Conservation (phyloP, 805 yeast species). For the Nematodospora valgi region DNA sequence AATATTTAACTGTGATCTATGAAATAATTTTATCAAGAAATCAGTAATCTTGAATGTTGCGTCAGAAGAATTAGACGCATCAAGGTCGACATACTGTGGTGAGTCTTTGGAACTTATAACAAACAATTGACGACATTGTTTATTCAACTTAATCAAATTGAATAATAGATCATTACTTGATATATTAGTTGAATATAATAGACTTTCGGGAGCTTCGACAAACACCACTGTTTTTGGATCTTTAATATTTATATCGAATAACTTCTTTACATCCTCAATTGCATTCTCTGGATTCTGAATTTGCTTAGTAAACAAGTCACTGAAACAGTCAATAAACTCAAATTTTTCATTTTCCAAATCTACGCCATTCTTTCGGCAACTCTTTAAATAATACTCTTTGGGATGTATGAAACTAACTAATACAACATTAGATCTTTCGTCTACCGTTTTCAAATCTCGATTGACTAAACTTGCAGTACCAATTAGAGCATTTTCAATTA, state of each 20-base stretch:
- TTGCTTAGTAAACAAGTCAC: constrained; percentile 38
- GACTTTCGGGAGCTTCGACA: constrained; percentile 46
- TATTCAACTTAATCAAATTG: constrained; percentile 31
- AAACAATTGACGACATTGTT: constrained; percentile 28
- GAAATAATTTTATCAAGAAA: constrained; percentile 45
- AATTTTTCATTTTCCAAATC: constrained; percentile 27
- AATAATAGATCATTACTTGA: constrained; percentile 31
- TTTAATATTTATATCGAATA: constrained; percentile 9
- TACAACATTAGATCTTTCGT: constrained; percentile 26
- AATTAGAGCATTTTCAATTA: constrained; percentile 48
- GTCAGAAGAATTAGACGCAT: constrained; percentile 16
- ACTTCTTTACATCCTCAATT: constrained; percentile 10
- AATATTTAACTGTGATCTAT: constrained; percentile 51
- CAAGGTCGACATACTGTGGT: constrained; percentile 31
- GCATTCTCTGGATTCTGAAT: constrained; percentile 21
- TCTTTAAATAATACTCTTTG: constrained; percentile 29
- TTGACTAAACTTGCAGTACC: constrained; percentile 46
- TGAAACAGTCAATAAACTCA: constrained; percentile 44
- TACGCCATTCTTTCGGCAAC: constrained; percentile 38
- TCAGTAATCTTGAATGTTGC: constrained; percentile 44
- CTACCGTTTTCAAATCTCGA: constrained; percentile 20
- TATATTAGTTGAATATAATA: constrained; percentile 41
- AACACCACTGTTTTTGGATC: constrained; percentile 25
- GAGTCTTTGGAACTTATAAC: constrained; percentile 37
- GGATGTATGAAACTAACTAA: constrained; percentile 35